These are phyloP conservation scores for Monilinia vaccinii-corymbosi DNA, from an alignment of 2,329 filamentous ascomycete genomes.

Conservation along the genomic window DNA sequence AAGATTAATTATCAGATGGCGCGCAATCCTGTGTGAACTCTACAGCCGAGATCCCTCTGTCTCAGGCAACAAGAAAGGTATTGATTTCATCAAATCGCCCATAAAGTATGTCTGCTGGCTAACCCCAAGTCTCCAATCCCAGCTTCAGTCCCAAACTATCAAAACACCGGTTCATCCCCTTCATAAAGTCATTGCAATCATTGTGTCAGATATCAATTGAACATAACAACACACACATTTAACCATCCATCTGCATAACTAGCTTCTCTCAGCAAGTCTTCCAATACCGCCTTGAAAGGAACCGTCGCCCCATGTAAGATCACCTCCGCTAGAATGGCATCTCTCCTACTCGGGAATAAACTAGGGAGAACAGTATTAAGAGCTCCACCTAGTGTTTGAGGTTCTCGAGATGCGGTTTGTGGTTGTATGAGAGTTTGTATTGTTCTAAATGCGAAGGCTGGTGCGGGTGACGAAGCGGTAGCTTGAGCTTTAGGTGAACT, in stretches of 20 bases:
- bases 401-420: slow-evolving; percentile 35
- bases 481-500: slow-evolving; percentile 22
- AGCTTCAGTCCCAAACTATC: not conserved
- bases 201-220: slow-evolving; percentile 11
- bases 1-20: not conserved
- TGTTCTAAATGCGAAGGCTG: slow-evolving; percentile 52
- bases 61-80: not conserved
- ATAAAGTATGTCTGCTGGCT: not conserved
- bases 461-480: slow-evolving; percentile 17
- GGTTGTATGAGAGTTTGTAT: slow-evolving; percentile 67
- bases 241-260: slow-evolving; percentile 92
- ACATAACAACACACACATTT: slow-evolving; percentile 68
- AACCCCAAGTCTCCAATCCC: not conserved
- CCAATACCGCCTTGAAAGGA: slow-evolving; percentile 69
- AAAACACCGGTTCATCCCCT: not conserved
- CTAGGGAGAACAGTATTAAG: slow-evolving; percentile 67
- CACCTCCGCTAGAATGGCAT: slow-evolving; percentile 73
- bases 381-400: slow-evolving; percentile 66
- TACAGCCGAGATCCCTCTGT: not conserved
- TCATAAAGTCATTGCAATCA: not conserved
- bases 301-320: slow-evolving; percentile 79
- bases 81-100: not conserved
- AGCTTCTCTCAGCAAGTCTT: slow-evolving; percentile 73
- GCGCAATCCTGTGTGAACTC: not conserved
- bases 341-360: slow-evolving; percentile 79